Base-by-base conservation (phyloP, 2,329 filamentous ascomycete species). In the Epichloe hybrida region DNA sequence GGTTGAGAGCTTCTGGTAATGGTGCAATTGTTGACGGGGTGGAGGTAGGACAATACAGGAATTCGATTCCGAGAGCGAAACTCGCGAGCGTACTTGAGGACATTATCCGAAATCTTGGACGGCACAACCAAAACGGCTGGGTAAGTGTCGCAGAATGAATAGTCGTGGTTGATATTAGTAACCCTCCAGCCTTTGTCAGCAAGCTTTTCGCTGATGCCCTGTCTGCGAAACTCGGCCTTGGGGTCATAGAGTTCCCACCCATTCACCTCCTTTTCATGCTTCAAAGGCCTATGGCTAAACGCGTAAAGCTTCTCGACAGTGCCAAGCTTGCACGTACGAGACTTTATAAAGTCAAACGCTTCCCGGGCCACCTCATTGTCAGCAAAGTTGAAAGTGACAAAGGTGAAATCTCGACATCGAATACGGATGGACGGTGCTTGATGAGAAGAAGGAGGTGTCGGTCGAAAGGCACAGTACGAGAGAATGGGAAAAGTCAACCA, bases 401-500 rank as follows among this genome's bases (percentile, higher is more conserved):
- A 95, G 46, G 81, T 91, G 65, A 98, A 97, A 72, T 98, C 93
- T 52, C 91, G 86, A 64, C 90, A 89, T 49, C 89, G 83, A 54
- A 98, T 72, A 49, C 91, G 84, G 62, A 98, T 88, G 3, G 87
- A 86, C 5, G 90, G 88, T 35, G 81, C 77, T 54, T 88, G 78
- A 48, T 81, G 78, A 52, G 85, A 84, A 12, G 75, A 73, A 6
- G 80, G 75, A 17, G 86, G 83, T 45, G 83, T 81, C 31, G 88
- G 85, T 53, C 88, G 81, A 57, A 91, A 81, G 23, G 78, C 80
- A 69, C 90, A 95, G 61, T 83, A 80, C 40, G 80, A 80, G 61
- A 98, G 88, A 68, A 97, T 90, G 23, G 91, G 90, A 67, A 90
- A 98, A 15, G 93, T 90, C 50, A 97, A 88, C 87, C 91, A 98